Base-by-base conservation (phyloP, 1,139 yeast genomes). In the Sugiyamaella sp. region DNA sequence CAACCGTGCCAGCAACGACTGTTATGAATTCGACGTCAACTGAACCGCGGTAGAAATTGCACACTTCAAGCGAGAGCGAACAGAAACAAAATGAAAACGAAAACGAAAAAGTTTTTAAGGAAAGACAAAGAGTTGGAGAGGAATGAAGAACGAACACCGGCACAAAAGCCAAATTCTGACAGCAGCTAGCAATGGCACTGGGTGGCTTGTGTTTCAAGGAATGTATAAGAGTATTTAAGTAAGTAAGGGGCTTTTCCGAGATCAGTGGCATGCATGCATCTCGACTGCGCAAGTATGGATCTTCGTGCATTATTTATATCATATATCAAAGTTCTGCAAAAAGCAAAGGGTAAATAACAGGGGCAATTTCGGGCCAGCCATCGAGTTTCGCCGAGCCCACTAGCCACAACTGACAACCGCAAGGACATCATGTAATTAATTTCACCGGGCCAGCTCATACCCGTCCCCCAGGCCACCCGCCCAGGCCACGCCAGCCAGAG, bases 1-100 rank as follows among this genome's bases (percentile, higher is more conserved):
- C 35, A 29, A 29, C 35, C 35, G 35, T 29, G 35, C 35, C 35
- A 29, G 35, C 35, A 29, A 29, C 14, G 35, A 29, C n/a, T 29
- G 35, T 29, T 8, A 10, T 24, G 5, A 10, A 6, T 24, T n/a
- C n/a, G n/a, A n/a, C n/a, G n/a, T n/a, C n/a, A n/a, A n/a, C n/a
- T n/a, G n/a, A n/a, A n/a, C n/a, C n/a, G n/a, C n/a, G n/a, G n/a
- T n/a, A n/a, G n/a, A n/a, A n/a, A n/a, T n/a, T n/a, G n/a, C n/a
- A n/a, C n/a, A n/a, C n/a, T n/a, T n/a, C n/a, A n/a, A n/a, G n/a
- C n/a, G n/a, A n/a, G n/a, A n/a, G n/a, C n/a, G n/a, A n/a, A n/a
- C n/a, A n/a, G n/a, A n/a, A n/a, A n/a, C n/a, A 25, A 25, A 29
- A 29, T 29, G 35, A 29, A 14, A n/a, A n/a, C n/a, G 35, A 29